Percentiles rank a stretch among this genome's conserved stretches.
These are phyloP conservation scores for Metschnikowia bowlesiae DNA, from an alignment of 805 yeast species.

Conservation along the genomic window DNA sequence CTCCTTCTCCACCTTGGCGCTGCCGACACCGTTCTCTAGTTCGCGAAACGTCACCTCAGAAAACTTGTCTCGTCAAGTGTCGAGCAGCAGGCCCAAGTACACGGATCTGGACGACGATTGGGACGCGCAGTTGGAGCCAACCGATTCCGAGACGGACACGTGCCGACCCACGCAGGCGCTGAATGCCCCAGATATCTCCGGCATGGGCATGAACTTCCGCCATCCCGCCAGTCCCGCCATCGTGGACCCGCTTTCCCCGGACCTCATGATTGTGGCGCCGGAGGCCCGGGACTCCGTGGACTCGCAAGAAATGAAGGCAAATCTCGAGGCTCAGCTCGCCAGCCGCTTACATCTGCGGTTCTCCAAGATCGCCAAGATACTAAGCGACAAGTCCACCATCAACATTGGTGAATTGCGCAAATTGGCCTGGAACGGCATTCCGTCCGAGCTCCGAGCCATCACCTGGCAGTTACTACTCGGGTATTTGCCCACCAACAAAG, in stretches of 20 bases:
- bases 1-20: slow-evolving; percentile 3
- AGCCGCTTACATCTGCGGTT: slow-evolving; percentile 61
- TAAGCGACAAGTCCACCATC: slow-evolving; percentile 48
- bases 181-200: neutral
- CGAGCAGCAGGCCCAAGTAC: slow-evolving; percentile 30
- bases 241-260: slow-evolving; percentile 37
- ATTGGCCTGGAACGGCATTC: slow-evolving; percentile 93
- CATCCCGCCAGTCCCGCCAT: slow-evolving; percentile 21
- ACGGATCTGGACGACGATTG: slow-evolving; percentile 86
- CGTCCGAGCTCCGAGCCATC: slow-evolving; percentile 70
- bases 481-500: slow-evolving; percentile 80
- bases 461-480: slow-evolving; percentile 91
- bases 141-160: slow-evolving; percentile 5
- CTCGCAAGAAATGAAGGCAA: slow-evolving; percentile 35
- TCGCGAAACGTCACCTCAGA: slow-evolving; percentile 7
- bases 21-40: neutral
- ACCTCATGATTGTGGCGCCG: slow-evolving; percentile 25
- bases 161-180: neutral
- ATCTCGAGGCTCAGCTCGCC: slow-evolving; percentile 50
- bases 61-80: slow-evolving; percentile 5
- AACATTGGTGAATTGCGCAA: slow-evolving; percentile 68
- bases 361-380: slow-evolving; percentile 59
- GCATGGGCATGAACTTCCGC: slow-evolving; percentile 6
- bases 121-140: slow-evolving; percentile 63
- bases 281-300: slow-evolving; percentile 21